phyloP scores from a whole-genome alignment of 305 asterid species.

The Fraxinus baroniana region DNA sequence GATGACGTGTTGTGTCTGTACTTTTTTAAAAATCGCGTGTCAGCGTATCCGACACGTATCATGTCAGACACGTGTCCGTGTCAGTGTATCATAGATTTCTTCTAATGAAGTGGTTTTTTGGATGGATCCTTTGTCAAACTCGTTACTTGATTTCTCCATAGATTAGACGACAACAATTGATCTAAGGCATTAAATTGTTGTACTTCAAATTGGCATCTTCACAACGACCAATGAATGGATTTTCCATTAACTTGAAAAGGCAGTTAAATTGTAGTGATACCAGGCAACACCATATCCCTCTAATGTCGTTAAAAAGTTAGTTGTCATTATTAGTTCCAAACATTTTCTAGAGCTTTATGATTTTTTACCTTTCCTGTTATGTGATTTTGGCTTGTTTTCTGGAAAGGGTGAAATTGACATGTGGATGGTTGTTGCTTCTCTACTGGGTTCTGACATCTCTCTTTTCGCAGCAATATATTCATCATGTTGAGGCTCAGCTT shows the following conservation, averaged over 20 bases:
- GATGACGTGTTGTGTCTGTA: no score
- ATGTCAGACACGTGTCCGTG: no score
- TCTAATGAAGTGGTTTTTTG: not conserved
- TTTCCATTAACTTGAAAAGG: not conserved
- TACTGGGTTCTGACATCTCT: constrained; percentile 3
- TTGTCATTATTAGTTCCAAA: not conserved
- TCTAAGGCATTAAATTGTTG: not conserved
- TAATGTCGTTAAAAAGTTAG: not conserved
- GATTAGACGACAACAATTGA: not conserved
- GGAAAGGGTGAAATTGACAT: not conserved
- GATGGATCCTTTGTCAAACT: not conserved
- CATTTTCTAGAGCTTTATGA: not conserved
- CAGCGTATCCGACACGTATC: no score
- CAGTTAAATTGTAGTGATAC: not conserved
- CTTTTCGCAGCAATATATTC: constrained; percentile 76
- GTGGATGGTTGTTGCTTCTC: not conserved
- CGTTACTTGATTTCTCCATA: not conserved
- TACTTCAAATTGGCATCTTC: not conserved
- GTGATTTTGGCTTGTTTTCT: not conserved
- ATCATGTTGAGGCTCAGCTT: constrained; percentile 71
- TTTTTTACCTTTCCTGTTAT: not conserved
- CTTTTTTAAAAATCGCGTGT: no score
- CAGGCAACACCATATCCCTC: not conserved
- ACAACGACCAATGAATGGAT: not conserved
- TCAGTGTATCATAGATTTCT: not conserved